A percentile compares a stretch with the other conserved stretches of the same genome.
Evolutionary conservation across 2,329 filamentous ascomycete species (phyloP).

Genomic region (Epichloe sylvatica): DNA sequence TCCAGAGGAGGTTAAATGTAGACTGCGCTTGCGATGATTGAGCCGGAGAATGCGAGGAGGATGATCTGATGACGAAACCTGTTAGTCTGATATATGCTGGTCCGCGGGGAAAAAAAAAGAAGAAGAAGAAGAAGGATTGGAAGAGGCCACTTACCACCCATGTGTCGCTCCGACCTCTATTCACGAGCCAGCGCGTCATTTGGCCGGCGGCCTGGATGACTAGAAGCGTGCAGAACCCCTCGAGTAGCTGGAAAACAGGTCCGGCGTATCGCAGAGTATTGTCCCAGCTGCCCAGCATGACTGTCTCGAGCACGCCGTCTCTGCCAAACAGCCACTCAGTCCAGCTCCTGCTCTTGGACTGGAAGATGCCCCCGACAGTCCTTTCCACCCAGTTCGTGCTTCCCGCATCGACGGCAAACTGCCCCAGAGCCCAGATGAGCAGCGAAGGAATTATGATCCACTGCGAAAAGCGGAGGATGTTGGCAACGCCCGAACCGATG

Average conservation of each 20-base stretch:
- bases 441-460: slow-evolving; percentile 76
- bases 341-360: slow-evolving; percentile 50
- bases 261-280: slow-evolving; percentile 78
- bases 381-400: slow-evolving; percentile 67
- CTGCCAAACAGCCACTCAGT: slow-evolving; percentile 81
- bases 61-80: slow-evolving; percentile 49
- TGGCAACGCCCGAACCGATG: slow-evolving; percentile 57
- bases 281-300: slow-evolving; percentile 79
- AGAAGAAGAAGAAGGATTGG: neutral
- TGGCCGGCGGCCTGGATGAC: slow-evolving; percentile 93
- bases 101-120: neutral
- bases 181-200: slow-evolving; percentile 89
- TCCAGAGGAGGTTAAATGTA: slow-evolving; percentile 98
- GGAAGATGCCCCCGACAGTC: slow-evolving; percentile 56
- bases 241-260: slow-evolving; percentile 83
- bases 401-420: slow-evolving; percentile 84
- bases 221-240: slow-evolving; percentile 91
- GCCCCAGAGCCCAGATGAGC: slow-evolving; percentile 88
- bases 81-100: slow-evolving; percentile 18
- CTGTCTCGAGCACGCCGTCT: slow-evolving; percentile 64
- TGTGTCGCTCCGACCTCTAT: slow-evolving; percentile 80
- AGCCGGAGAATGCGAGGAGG: slow-evolving; percentile 74
- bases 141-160: slow-evolving; percentile 62
- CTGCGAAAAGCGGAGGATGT: slow-evolving; percentile 61
- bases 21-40: slow-evolving; percentile 80